Conservation (phyloP, 371 early-diverging fungal species). For the Mucor piriformis region DNA sequence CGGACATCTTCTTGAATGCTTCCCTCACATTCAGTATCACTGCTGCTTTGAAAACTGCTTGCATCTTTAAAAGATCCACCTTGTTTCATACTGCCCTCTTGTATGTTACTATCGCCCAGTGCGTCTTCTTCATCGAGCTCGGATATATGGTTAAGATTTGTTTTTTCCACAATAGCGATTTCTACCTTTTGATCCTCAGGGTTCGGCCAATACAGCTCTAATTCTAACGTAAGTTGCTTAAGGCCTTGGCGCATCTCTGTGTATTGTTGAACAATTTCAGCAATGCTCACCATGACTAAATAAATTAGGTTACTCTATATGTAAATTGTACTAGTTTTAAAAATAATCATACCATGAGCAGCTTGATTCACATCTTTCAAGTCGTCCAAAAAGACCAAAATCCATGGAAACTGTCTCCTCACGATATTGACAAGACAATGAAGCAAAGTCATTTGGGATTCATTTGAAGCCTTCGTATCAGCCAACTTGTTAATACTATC, state of each 20-base stretch:
- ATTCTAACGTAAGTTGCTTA: constrained; percentile 22
- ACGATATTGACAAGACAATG: constrained; percentile 53
- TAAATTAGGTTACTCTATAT: too few species aligned
- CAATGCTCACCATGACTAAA: constrained; percentile 32
- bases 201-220: constrained; percentile 22
- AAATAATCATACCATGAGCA: constrained; percentile 44
- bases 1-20: too few species aligned
- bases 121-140: not conserved
- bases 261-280: constrained; percentile 36
- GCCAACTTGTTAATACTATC: constrained; percentile 56
- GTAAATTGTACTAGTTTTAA: too few species aligned
- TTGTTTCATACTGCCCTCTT: too few species aligned
- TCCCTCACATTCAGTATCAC: too few species aligned
- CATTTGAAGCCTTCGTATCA: constrained; percentile 55
- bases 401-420: constrained; percentile 52
- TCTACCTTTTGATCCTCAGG: not conserved
- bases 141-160: not conserved
- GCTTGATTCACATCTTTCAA: constrained; percentile 44
- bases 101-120: too few species aligned
- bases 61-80: too few species aligned
- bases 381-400: constrained; percentile 41
- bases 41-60: too few species aligned
- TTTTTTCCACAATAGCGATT: not conserved
- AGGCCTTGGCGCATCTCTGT: constrained; percentile 35
- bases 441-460: constrained; percentile 44